Conservation (phyloP, 1,284 basidiomycete genomes). For the Nidula niveotomentosa region DNA sequence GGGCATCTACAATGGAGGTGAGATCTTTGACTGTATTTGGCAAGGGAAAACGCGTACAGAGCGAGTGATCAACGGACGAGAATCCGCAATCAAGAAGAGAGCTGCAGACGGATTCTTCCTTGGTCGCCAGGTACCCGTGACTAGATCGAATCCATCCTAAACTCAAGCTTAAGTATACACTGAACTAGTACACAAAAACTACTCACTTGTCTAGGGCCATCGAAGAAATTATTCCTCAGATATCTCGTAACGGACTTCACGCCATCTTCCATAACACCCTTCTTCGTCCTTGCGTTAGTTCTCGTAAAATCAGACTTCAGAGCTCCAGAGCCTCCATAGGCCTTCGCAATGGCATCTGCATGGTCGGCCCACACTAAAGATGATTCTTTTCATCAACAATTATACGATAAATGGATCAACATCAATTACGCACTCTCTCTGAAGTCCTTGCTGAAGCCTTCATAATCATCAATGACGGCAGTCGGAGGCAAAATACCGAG, state of each 20-base stretch:
- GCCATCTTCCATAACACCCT: constrained; percentile 85
- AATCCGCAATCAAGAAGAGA: constrained; percentile 74
- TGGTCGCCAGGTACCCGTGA: constrained; percentile 90
- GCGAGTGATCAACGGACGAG: constrained; percentile 78
- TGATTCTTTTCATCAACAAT: background rate
- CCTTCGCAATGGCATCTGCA: constrained; percentile 88
- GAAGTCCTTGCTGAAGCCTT: constrained; percentile 80
- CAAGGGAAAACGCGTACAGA: constrained; percentile 53
- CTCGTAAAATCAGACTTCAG: constrained; percentile 97
- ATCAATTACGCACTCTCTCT: constrained; percentile 70
- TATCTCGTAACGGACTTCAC: constrained; percentile 88
- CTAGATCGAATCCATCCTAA: constrained; percentile 91
- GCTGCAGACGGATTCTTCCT: constrained; percentile 66
- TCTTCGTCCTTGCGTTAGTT: constrained; percentile 85
- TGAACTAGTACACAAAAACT: constrained; percentile 3
- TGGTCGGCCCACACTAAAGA: constrained; percentile 96
- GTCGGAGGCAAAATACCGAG: constrained; percentile 70
- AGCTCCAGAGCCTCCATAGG: constrained; percentile 95
- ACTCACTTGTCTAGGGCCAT: constrained; percentile 80
- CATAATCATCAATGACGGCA: constrained; percentile 77
- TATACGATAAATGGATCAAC: too few relatives aligned
- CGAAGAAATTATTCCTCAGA: constrained; percentile 96
- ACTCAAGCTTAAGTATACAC: constrained; percentile 3
- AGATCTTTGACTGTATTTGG: constrained; percentile 1
- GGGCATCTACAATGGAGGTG: constrained; percentile 63